A percentile compares a stretch with the other conserved stretches of the same genome.
Evolutionary conservation across 305 asterid genomes (phyloP).

Genomic region (Solanum hybrid): DNA sequence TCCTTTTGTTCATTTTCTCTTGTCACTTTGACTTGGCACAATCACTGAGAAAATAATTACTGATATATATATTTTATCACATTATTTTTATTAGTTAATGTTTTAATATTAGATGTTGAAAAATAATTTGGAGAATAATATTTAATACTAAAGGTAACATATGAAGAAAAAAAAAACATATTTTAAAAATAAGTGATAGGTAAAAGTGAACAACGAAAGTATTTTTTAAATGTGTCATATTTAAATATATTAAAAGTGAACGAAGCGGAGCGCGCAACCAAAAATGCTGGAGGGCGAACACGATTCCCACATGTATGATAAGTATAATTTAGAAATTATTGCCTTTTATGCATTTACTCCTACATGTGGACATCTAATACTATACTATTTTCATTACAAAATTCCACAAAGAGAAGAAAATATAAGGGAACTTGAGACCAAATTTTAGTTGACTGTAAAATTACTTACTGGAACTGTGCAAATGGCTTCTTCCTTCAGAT

Average conservation of each 20-base stretch:
- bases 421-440: background rate
- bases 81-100: no score
- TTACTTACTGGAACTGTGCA: background rate
- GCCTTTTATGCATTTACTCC: background rate
- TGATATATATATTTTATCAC: fast-evolving
- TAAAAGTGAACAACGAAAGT: fast-evolving
- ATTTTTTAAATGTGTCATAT: no score
- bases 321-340: background rate
- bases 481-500: background rate
- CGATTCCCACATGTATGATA: background rate
- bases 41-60: fast-evolving
- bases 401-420: background rate
- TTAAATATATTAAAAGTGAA: no score
- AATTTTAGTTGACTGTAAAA: background rate
- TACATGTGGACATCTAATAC: background rate
- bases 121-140: no score
- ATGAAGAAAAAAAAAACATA: no score
- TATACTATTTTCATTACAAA: background rate
- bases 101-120: no score
- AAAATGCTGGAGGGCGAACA: background rate
- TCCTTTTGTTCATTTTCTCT: no score
- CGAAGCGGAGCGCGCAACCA: fast-evolving
- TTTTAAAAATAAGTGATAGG: no score
- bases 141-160: fast-evolving
- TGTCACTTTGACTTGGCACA: background rate